Evolutionary conservation across 345 rosid species (phyloP).

Genomic region (Laguncularia racemosa): DNA sequence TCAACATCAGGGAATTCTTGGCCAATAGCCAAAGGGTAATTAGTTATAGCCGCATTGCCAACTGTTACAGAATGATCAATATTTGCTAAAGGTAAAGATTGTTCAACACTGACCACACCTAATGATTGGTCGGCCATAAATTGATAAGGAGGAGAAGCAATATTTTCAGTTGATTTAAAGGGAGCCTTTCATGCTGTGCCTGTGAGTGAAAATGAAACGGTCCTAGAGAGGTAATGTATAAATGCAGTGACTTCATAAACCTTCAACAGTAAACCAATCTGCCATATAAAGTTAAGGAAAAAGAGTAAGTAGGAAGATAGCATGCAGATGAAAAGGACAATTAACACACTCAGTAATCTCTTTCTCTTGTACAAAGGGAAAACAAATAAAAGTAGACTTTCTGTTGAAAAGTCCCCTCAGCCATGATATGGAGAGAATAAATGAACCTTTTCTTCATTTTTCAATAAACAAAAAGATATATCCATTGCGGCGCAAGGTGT

Average conservation of each 20-base stretch:
- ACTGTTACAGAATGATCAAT: slow-evolving; percentile 3
- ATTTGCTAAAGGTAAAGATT: slow-evolving; percentile 7
- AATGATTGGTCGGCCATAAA: slow-evolving; percentile 69
- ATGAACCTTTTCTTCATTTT: no score
- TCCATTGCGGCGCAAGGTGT: no score
- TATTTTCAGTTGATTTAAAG: slow-evolving; percentile 13
- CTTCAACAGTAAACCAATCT: slow-evolving; percentile 8
- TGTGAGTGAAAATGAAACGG: slow-evolving; percentile 9
- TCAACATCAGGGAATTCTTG: slow-evolving; percentile 97
- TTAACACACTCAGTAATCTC: no score
- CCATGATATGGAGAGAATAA: no score
- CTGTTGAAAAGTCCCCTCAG: no score
- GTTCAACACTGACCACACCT: slow-evolving; percentile 35
- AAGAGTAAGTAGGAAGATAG: background rate
- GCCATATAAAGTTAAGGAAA: slow-evolving; percentile 8
- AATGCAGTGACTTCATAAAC: slow-evolving; percentile 14
- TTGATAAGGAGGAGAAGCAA: slow-evolving; percentile 14
- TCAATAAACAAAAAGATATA: no score
- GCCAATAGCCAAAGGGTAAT: slow-evolving; percentile 53
- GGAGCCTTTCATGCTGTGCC: slow-evolving; percentile 13
- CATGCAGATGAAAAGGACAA: no score
- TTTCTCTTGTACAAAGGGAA: no score
- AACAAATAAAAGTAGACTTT: no score
- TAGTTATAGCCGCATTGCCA: slow-evolving; percentile 14
- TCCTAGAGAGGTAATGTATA: slow-evolving; percentile 8